Evolutionary conservation across 2,329 filamentous ascomycete species (phyloP).

Genomic region (Hymenoscyphus scutula): DNA sequence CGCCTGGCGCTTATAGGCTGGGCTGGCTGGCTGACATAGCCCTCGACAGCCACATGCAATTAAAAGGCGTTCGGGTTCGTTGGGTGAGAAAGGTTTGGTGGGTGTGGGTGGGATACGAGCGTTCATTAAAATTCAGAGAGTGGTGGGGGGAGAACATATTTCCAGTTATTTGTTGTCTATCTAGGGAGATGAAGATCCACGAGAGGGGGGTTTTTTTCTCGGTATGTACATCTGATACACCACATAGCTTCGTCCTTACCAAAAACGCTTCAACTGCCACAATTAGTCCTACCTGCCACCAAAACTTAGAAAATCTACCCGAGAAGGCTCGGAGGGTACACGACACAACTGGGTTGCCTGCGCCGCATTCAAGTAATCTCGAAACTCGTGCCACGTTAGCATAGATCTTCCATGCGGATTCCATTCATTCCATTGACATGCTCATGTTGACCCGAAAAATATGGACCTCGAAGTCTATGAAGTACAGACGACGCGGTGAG

Average conservation of each 20-base stretch:
- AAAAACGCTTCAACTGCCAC: background rate
- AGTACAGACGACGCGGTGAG: constrained; percentile 65
- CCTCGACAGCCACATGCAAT: background rate
- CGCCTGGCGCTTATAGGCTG: constrained; percentile 4
- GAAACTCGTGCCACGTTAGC: background rate
- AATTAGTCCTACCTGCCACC: constrained; percentile 1
- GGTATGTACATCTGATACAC: too few species aligned
- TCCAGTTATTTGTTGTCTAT: background rate
- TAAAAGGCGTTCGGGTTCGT: constrained; percentile 1
- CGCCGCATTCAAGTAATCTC: constrained; percentile 1
- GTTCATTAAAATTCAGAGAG: background rate
- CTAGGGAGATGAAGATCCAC: too few species aligned
- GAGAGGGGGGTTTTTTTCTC: too few species aligned
- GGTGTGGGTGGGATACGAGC: background rate
- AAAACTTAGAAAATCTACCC: background rate
- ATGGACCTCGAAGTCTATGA: constrained; percentile 69
- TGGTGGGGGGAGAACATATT: background rate
- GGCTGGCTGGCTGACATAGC: constrained; percentile 4
- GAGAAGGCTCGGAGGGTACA: background rate
- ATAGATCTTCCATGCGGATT: background rate
- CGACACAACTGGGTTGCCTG: constrained; percentile 1
- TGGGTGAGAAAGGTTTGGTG: background rate
- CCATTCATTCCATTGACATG: constrained; percentile 26
- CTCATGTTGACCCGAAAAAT: constrained; percentile 62
- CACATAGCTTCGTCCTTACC: background rate